A percentile compares a stretch with the other conserved stretches of the same genome.
These are phyloP conservation scores for Leishmania mexicana DNA, from an alignment of 208 protist species.

Conservation along the genomic window DNA sequence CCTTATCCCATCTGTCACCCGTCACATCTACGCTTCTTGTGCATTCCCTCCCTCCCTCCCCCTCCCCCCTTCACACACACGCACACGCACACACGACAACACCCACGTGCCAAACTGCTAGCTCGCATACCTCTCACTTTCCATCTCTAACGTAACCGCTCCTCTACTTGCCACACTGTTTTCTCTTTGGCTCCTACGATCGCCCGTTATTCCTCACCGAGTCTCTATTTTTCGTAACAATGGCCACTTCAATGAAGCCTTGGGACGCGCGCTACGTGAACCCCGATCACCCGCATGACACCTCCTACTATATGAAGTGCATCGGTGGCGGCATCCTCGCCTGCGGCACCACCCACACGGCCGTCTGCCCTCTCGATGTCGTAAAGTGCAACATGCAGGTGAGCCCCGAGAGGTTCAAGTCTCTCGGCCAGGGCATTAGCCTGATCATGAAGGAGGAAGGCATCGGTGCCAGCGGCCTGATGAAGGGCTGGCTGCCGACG, in stretches of 20 bases:
- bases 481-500: conserved; percentile 93
- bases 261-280: conserved; percentile 83
- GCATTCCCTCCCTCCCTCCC: not conserved
- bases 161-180: not conserved
- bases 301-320: conserved; percentile 93
- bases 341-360: conserved; percentile 95
- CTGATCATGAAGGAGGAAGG: conserved; percentile 75
- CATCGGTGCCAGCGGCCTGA: conserved; percentile 66
- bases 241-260: not conserved
- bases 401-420: conserved; percentile 88
- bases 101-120: not conserved
- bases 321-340: conserved; percentile 92
- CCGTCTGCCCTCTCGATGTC: conserved; percentile 95
- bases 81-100: too few relatives aligned
- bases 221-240: not conserved
- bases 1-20: not conserved
- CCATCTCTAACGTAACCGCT: not conserved
- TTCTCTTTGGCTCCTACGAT: not conserved
- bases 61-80: too few relatives aligned
- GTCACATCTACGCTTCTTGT: not conserved
- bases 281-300: conserved; percentile 66
- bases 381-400: conserved; percentile 97
- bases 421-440: conserved; percentile 69
- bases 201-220: not conserved
- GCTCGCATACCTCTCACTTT: not conserved